A percentile compares a stretch with the other conserved stretches of the same genome.
phyloP scores from a whole-genome alignment of 371 early-diverging fungal genomes.

The Rhizopus arrhizus region DNA sequence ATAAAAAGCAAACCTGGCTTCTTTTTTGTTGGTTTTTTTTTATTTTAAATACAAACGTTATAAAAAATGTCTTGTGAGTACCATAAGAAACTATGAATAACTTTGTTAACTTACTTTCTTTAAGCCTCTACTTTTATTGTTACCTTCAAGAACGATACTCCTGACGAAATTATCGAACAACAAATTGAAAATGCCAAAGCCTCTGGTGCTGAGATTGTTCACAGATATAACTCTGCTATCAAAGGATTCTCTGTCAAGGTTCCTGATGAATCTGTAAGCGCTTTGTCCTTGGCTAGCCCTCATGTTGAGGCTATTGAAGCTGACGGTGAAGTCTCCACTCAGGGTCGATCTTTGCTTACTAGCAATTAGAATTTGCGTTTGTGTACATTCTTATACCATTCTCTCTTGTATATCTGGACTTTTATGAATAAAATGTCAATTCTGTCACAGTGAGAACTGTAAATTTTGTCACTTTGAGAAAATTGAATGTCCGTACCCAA shows the following conservation, averaged over 20 bases:
- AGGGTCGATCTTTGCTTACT: slow-evolving; percentile 30
- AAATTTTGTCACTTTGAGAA: no score
- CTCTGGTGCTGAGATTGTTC: slow-evolving; percentile 41
- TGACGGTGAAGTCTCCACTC: slow-evolving; percentile 59
- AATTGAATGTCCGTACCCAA: no score
- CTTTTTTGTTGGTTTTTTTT: slow-evolving; percentile 5
- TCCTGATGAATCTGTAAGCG: slow-evolving; percentile 38
- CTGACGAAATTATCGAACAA: slow-evolving; percentile 42
- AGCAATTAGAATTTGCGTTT: no score
- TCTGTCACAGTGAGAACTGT: no score
- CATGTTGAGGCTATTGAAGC: slow-evolving; percentile 50
- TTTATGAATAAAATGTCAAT: no score
- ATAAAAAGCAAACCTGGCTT: neutral
- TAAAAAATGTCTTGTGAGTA: neutral
- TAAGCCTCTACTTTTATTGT: slow-evolving; percentile 46
- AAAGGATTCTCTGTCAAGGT: slow-evolving; percentile 54
- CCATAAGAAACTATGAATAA: slow-evolving; percentile 4
- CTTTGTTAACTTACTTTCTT: neutral
- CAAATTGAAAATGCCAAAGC: slow-evolving; percentile 39
- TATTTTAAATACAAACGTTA: neutral
- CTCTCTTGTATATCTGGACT: no score
- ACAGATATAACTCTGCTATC: slow-evolving; percentile 44
- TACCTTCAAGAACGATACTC: slow-evolving; percentile 50
- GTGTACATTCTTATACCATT: no score
- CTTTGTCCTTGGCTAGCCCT: slow-evolving; percentile 36